Conservation (phyloP, 352 stramenopile species). For the Globisporangium nagaii region DNA sequence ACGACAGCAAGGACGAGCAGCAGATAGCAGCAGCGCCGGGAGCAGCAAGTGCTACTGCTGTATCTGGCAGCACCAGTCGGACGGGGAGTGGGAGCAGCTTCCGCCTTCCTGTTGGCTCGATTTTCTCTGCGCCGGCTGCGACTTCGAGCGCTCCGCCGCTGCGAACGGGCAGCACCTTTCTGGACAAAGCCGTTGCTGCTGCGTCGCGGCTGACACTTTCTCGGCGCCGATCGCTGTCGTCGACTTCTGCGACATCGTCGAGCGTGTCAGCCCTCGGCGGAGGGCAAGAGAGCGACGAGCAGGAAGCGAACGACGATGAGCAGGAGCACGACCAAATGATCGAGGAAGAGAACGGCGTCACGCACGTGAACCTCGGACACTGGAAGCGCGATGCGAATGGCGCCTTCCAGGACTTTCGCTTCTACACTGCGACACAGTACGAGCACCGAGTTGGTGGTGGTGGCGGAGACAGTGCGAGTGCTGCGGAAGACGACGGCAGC, state of each 20-base stretch:
- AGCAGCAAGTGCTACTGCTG: background rate
- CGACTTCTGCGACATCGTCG: conserved; percentile 12
- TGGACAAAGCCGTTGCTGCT: conserved; percentile 69
- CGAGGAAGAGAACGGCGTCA: conserved; percentile 14
- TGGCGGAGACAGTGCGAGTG: background rate
- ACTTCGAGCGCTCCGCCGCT: conserved; percentile 18
- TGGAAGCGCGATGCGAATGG: conserved; percentile 36
- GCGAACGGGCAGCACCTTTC: conserved; percentile 60
- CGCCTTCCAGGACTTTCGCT: conserved; percentile 37
- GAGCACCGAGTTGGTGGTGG: background rate
- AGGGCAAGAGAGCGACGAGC: conserved; percentile 6
- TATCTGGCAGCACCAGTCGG: background rate
- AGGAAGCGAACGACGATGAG: conserved; percentile 12
- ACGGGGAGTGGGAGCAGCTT: conserved; percentile 14
- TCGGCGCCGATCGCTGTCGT: conserved; percentile 26
- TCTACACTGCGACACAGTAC: conserved; percentile 39
- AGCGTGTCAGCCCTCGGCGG: background rate
- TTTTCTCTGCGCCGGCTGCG: conserved; percentile 5
- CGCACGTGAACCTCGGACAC: conserved; percentile 35
- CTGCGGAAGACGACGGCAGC: background rate
- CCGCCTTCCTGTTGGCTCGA: conserved; percentile 8
- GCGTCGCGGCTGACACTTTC: conserved; percentile 35
- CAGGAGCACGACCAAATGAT: conserved; percentile 9
- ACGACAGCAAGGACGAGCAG: conserved; percentile 3
- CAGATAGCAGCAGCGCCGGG: background rate